These are phyloP conservation scores for Aspergillus puulaauensis DNA, from an alignment of 2,329 filamentous ascomycete species.

Conservation along the genomic window DNA sequence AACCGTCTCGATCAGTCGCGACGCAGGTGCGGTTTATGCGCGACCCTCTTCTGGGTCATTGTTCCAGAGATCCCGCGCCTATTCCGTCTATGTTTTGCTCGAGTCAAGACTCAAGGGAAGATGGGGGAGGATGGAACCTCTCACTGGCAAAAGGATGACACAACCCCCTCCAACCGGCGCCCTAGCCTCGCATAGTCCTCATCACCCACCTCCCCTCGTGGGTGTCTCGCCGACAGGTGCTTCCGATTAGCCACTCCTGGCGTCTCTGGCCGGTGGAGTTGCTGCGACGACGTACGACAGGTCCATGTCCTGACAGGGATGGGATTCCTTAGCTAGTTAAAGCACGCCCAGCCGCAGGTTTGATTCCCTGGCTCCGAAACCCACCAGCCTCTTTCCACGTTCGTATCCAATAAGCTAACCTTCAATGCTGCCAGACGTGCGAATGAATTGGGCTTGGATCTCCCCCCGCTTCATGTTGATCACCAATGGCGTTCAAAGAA, in stretches of 20 bases:
- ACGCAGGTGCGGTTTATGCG: conserved; percentile 1
- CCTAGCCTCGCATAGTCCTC: conserved; percentile 17
- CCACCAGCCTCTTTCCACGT: conserved; percentile 18
- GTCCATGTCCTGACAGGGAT: conserved; percentile 21
- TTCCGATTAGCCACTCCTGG: conserved; percentile 19
- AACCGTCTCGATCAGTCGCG: conserved; percentile 8
- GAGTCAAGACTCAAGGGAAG: conserved; percentile 12
- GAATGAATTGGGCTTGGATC: conserved; percentile 20
- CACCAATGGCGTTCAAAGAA: conserved; percentile 17
- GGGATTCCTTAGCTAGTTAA: conserved; percentile 19
- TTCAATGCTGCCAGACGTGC: conserved; percentile 19
- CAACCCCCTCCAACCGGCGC: conserved; percentile 18
- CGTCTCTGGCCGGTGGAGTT: conserved; percentile 21
- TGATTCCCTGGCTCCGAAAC: conserved; percentile 23
- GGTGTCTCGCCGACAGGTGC: conserved; percentile 21
- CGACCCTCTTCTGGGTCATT: not conserved
- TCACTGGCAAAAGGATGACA: conserved; percentile 15
- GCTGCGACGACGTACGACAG: conserved; percentile 24
- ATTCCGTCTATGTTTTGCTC: conserved; percentile 12
- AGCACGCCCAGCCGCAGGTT: conserved; percentile 20
- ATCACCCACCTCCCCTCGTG: conserved; percentile 19
- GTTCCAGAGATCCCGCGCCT: conserved; percentile 5
- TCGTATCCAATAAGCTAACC: conserved; percentile 24
- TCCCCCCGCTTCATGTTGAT: conserved; percentile 20
- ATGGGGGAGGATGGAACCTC: conserved; percentile 16